phyloP scores from a whole-genome alignment of 1,139 yeast genomes.

The Pichia sp. region DNA sequence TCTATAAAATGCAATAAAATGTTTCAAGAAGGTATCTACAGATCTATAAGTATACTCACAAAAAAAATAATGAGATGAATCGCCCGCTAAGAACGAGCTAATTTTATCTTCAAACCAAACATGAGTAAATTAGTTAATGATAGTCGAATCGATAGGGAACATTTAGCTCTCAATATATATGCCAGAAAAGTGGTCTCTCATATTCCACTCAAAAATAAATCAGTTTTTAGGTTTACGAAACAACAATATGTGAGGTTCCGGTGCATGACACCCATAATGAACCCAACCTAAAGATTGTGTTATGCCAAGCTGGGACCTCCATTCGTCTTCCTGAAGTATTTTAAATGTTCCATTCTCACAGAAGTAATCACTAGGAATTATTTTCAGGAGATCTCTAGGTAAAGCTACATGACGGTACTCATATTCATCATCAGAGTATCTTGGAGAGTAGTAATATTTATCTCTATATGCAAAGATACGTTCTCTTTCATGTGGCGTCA shows the following conservation, averaged over 20 bases:
- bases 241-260: slow-evolving; percentile 93
- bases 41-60: too few species aligned
- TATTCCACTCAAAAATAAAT: too few species aligned
- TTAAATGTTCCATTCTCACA: slow-evolving; percentile 85
- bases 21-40: too few species aligned
- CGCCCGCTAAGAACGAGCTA: too few species aligned
- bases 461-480: slow-evolving; percentile 88
- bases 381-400: slow-evolving; percentile 93
- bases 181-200: too few species aligned
- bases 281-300: slow-evolving; percentile 98
- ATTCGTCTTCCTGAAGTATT: slow-evolving; percentile 87
- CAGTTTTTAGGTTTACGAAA: slow-evolving; percentile 58
- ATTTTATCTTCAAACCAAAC: too few species aligned
- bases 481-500: slow-evolving; percentile 78
- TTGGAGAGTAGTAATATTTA: slow-evolving; percentile 87
- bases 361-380: slow-evolving; percentile 93
- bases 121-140: too few species aligned
- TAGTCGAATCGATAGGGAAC: too few species aligned
- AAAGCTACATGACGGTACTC: slow-evolving; percentile 95
- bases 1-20: too few species aligned
- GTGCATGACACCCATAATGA: slow-evolving; percentile 96
- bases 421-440: slow-evolving; percentile 79
- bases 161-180: too few species aligned
- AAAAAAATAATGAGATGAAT: too few species aligned
- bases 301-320: slow-evolving; percentile 92